These are phyloP conservation scores for Myrmaecium sp. DNA, from an alignment of 2,329 filamentous ascomycete species.

Conservation along the genomic window DNA sequence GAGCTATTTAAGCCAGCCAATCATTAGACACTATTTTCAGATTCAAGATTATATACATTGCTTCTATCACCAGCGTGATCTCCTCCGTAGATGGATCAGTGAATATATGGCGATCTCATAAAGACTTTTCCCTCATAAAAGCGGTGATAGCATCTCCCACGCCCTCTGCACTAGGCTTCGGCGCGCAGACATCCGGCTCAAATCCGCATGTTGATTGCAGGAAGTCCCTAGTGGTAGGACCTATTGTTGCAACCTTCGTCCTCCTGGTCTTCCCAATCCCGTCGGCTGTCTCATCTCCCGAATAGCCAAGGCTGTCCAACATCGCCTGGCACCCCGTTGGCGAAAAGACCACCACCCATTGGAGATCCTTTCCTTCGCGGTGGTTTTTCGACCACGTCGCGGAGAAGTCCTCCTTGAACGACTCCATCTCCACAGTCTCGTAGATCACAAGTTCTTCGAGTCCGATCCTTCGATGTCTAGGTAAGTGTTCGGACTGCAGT, in stretches of 20 bases:
- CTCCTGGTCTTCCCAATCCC: constrained; percentile 18
- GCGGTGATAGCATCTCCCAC: constrained; percentile 48
- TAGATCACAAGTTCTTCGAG: constrained; percentile 78
- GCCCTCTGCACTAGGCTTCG: constrained; percentile 66
- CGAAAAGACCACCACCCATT: constrained; percentile 63
- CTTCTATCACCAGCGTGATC: no score
- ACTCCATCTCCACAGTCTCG: constrained; percentile 65
- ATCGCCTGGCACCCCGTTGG: constrained; percentile 45
- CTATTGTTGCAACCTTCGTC: constrained; percentile 70
- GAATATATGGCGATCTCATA: no score
- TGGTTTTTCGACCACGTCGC: constrained; percentile 31
- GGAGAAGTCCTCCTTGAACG: constrained; percentile 54
- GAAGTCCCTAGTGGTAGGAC: constrained; percentile 74
- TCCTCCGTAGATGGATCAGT: constrained; percentile 4
- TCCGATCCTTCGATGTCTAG: constrained; percentile 34
- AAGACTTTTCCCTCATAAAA: constrained; percentile 6
- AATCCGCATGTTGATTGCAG: constrained; percentile 47
- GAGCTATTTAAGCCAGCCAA: no score
- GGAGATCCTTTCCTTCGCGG: constrained; percentile 15
- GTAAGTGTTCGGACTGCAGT: constrained; percentile 42
- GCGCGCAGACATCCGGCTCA: constrained; percentile 63
- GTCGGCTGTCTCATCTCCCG: constrained; percentile 23
- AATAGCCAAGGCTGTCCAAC: constrained; percentile 34
- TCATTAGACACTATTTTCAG: no score
- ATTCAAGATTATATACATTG: no score